phyloP scores from a whole-genome alignment of 139 green algal genomes.

The Chlamydomonas sp. region DNA sequence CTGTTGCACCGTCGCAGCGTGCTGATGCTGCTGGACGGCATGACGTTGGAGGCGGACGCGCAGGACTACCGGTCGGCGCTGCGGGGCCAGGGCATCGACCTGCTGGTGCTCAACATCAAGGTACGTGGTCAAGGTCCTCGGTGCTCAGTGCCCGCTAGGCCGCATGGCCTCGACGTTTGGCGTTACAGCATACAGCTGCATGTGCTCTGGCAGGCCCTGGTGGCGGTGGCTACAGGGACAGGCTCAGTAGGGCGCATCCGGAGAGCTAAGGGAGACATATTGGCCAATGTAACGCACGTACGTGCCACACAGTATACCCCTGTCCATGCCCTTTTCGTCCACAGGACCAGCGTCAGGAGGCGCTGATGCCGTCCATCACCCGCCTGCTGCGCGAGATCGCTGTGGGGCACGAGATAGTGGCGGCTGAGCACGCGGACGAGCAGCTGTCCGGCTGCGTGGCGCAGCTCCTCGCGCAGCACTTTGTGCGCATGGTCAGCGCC shows the following conservation, averaged over 20 bases:
- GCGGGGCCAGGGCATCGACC: constrained; percentile 40
- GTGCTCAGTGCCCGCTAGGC: too few relatives aligned
- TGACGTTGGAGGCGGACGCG: constrained; percentile 50
- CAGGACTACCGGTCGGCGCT: constrained; percentile 49
- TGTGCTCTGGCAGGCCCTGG: too few relatives aligned
- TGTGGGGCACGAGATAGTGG: constrained; percentile 32
- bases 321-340: too few relatives aligned
- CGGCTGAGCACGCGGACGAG: not conserved
- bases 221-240: too few relatives aligned
- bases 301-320: too few relatives aligned
- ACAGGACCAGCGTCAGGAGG: constrained; percentile 43
- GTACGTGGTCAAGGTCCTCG: too few relatives aligned
- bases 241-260: too few relatives aligned
- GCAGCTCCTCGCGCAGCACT: constrained; percentile 32
- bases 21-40: constrained; percentile 56
- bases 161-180: too few relatives aligned
- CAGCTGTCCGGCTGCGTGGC: constrained; percentile 17
- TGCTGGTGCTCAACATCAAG: constrained; percentile 57
- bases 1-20: not conserved
- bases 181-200: too few relatives aligned
- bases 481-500: not conserved
- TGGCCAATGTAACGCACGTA: too few relatives aligned
- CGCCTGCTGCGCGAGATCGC: constrained; percentile 36
- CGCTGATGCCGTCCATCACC: constrained; percentile 44
- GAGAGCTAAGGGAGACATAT: too few relatives aligned